Evolutionary conservation across 2,329 filamentous ascomycete species (phyloP), one percentile per base, ranked within the genome.

Genomic region (Alternaria triticina): DNA sequence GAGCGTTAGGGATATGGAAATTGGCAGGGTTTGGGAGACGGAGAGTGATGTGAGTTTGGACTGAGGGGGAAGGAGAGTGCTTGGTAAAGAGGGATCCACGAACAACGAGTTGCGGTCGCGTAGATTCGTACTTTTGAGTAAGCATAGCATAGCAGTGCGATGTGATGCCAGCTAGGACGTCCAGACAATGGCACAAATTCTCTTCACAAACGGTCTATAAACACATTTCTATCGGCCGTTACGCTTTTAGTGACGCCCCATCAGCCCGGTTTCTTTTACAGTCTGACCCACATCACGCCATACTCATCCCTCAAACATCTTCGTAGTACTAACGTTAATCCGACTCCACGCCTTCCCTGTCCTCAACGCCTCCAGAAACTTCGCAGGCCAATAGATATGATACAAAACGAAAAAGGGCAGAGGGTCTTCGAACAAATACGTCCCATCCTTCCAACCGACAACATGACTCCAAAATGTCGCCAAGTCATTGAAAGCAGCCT

Each of bases 321-420:
- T 89, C 25, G 83, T 84, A 12, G 90, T 92, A 70, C 89, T 90
- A 4, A 91, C 88, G 76, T 92, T 92, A 40, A 90, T 75, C 64
- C 89, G 82, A 56, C 86, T 89, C 90, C 90, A 92, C 60, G 80
- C 82, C 65, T 73, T 82, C 1, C 86, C 83, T 5, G 74, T 74
- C 70, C 75, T 74, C 59, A 86, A 80, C 54, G 79, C 82, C 59
- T 71, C 73, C 6, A 83, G 50, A 69, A 92, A 89, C 62, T 82
- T 81, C 55, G 75, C 69, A 1, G 84, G 85, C 85, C 85, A 87
- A 68, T 85, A 86, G 9, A 85, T 76, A 71, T 86, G 84, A 67
- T 86, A 86, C 13, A 86, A 72, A 72, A 81, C 83, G 74, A 83
- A 86, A 61, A 82, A 84, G 3, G 84, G 85, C 61, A 83, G 61